Base-by-base conservation (phyloP, 164 flowering plant genomes). In the Chloranthus sessilifolius region DNA sequence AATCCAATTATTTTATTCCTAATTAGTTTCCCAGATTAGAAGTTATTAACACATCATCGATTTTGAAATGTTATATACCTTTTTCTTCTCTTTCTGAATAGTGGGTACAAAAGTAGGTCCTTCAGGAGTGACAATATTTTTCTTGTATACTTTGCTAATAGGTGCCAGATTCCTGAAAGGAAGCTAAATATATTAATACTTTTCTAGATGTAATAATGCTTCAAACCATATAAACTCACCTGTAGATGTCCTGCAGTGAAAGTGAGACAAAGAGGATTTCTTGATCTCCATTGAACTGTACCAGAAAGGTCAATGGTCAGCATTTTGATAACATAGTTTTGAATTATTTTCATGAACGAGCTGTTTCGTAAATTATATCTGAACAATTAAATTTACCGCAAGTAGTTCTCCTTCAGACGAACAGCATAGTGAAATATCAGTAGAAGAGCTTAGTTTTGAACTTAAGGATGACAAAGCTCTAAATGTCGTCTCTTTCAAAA, bases 231-330 rank as follows among this genome's bases (percentile, higher is more conserved):
- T 21, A 23, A 28, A 45, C 12, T 31, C 71, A 88, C 98, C 98
- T 83, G 51, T 68, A 83, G 48, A 44, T 60, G 39, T 76, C 70
- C 53, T 67, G 81, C 15, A 66, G 71, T 29, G 52, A 63, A 61
- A 72, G 52, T 42, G 98, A 88, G 47, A 79, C 51, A 56, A 79
- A 61, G 57, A 72, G 73, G 22, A 80, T 57, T 63, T 85, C 98
- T 50, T 83, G 95, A 66, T 91, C 83, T 39, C 76, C 79, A 44
- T 83, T 78, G 37, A 78, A 79, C 98, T 91, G 80, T 45, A 3
- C 26, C 25, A 22, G 35, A 7, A 51, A 25, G 43, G 42, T 53
- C 39, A 33, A n/a, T 5, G 21, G 11, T 53, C 14, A 38, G 16
- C 8, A 48, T 23, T 26, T 46, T 28, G 29, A 39, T n/a, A 22